Evolutionary conservation across 225 moss, liverwort and hornwort genomes (phyloP).

Genomic region (Rhytidiadelphus loreus): DNA sequence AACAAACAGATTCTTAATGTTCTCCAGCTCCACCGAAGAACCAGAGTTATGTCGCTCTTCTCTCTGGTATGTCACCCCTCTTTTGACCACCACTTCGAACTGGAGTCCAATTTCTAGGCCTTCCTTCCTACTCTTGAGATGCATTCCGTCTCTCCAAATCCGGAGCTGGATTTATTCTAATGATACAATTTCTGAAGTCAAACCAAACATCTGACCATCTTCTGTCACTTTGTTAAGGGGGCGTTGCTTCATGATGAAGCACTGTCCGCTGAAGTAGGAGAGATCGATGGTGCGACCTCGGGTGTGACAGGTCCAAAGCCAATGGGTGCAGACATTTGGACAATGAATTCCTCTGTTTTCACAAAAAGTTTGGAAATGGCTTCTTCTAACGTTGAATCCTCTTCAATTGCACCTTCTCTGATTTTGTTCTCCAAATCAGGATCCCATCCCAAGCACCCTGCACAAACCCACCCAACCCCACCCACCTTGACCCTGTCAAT

Average conservation of each 20-base stretch:
- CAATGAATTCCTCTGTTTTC: constrained; percentile 74
- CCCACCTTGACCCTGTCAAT: neutral
- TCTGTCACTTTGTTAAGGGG: neutral
- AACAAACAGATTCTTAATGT: neutral
- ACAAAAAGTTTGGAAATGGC: constrained; percentile 61
- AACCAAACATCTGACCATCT: neutral
- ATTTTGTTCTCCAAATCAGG: constrained; percentile 55
- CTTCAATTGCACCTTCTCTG: constrained; percentile 26
- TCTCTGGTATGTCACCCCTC: neutral
- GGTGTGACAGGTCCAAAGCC: constrained; percentile 19
- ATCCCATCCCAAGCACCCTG: constrained; percentile 69
- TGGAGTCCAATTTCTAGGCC: neutral
- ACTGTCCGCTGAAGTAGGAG: neutral
- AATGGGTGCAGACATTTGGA: constrained; percentile 56
- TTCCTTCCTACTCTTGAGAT: neutral
- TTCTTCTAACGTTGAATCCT: constrained; percentile 44
- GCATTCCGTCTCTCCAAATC: neutral
- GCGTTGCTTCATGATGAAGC: neutral
- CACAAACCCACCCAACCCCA: neutral
- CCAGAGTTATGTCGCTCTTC: neutral
- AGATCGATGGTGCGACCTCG: neutral
- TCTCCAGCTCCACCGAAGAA: neutral
- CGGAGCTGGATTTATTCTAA: neutral
- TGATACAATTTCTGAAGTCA: neutral
- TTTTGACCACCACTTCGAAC: neutral